Evolutionary conservation across 2,329 filamentous ascomycete genomes (phyloP), one percentile per base, ranked within the genome.

Genomic region (Neonectria magnoliae): DNA sequence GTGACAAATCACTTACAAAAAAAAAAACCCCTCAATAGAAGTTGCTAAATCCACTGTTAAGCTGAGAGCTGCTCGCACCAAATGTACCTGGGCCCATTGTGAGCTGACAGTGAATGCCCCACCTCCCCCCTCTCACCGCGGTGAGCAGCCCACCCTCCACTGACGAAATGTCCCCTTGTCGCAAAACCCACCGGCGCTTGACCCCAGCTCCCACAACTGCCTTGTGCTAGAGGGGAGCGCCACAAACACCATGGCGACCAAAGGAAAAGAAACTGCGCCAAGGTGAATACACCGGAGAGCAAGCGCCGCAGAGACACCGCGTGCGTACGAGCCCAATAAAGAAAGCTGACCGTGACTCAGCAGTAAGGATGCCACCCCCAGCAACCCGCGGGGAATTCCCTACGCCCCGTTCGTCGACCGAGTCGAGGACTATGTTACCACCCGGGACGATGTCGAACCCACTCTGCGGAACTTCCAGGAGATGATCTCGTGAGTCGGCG

Each of bases 391-490:
- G 74, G 93, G 93, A 65, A 97, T 97, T 65, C 93, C 93, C 25
- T 88, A 88, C 75, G 93, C 93, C 68, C 93, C 93, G 6, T 96
- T 96, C 78, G 92, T 96, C 76, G 92, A 96, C 80, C 92, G 91
- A 73, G 92, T 96, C 68, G 93, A 97, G 79, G 93, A 97, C 81
- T 97, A 95, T 83, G 91, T 96, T 62, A 84, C 91, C 48, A 89
- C 91, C 45, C 88, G 92, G 59, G 88, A 88, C 41, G 92, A 97
- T 75, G 93, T 96, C 72, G 93, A 97, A 77, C 84, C 86, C 50
- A 94, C 92, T 16, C 84, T 97, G 75, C 90, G 91, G 76, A 93
- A 87, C 78, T 97, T 97, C 78, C 93, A 95, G 77, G 93, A 97
- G 83, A 96, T 97, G 93, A 97, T 97, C 71, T 93, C 92, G 92